Percentiles rank a stretch among this genome's conserved stretches.
phyloP scores from a whole-genome alignment of 2,329 filamentous ascomycete species.

The Colletotrichum simmondsii region DNA sequence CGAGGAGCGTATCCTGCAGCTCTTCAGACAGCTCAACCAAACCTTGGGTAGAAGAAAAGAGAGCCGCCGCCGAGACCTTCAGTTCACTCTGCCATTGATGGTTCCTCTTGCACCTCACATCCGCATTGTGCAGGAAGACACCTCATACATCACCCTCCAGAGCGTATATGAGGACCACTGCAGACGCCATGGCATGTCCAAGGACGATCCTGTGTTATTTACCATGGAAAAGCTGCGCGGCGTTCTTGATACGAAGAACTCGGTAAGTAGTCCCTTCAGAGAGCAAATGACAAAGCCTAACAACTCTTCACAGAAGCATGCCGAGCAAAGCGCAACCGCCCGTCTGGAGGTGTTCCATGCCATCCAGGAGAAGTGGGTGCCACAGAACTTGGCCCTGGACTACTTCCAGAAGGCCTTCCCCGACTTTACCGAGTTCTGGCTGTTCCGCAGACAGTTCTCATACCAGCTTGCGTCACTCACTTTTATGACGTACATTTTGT shows the following conservation, averaged over 20 bases:
- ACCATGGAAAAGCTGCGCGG: slow-evolving; percentile 93
- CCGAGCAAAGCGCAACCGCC: slow-evolving; percentile 77
- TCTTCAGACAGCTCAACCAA: slow-evolving; percentile 98
- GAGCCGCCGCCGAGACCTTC: slow-evolving; percentile 89
- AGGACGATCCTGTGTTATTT: slow-evolving; percentile 95
- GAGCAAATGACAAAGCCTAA: slow-evolving; percentile 34
- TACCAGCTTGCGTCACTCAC: slow-evolving; percentile 95
- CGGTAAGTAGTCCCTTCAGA: slow-evolving; percentile 53
- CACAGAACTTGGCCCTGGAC: slow-evolving; percentile 82
- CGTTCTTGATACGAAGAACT: slow-evolving; percentile 75
- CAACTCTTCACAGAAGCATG: slow-evolving; percentile 63
- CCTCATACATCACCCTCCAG: slow-evolving; percentile 93
- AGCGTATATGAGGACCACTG: slow-evolving; percentile 98
- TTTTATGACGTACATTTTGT: slow-evolving; percentile 98
- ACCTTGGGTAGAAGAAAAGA: slow-evolving; percentile 93
- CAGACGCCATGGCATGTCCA: slow-evolving; percentile 84
- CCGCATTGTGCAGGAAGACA: slow-evolving; percentile 93
- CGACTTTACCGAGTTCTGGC: slow-evolving; percentile 94
- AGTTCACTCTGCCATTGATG: slow-evolving; percentile 96
- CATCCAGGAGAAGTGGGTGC: slow-evolving; percentile 94
- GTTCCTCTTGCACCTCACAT: slow-evolving; percentile 95
- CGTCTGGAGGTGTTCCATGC: slow-evolving; percentile 92
- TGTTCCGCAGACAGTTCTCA: slow-evolving; percentile 96
- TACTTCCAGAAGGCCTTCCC: slow-evolving; percentile 92
- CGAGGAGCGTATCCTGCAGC: slow-evolving; percentile 93